Percentiles rank a stretch among this genome's conserved stretches.
Evolutionary conservation across 305 asterid genomes (phyloP).

Genomic region (Solanum aculeatissimum): DNA sequence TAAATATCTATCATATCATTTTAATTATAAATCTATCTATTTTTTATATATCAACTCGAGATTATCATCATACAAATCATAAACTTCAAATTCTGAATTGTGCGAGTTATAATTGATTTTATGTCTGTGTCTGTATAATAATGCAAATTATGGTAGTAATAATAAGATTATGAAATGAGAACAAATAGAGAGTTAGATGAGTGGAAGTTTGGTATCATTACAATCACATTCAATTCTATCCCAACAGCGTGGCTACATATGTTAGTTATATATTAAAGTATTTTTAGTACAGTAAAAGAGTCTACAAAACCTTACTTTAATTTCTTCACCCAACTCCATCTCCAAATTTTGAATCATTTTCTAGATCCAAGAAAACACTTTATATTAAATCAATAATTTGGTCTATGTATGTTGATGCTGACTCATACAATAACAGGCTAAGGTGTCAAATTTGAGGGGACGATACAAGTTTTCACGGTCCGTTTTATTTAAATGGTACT

Average conservation of each 20-base stretch:
- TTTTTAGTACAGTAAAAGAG: not conserved
- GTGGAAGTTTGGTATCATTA: slow-evolving; percentile 4
- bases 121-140: slow-evolving; percentile 3
- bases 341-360: not conserved
- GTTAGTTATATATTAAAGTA: not conserved
- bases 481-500: too few species aligned
- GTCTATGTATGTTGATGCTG: not conserved
- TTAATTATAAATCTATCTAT: too few species aligned
- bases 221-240: not conserved
- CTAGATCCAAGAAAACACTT: not conserved
- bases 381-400: not conserved
- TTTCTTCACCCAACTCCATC: not conserved
- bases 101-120: not conserved
- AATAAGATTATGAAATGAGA: slow-evolving; percentile 11
- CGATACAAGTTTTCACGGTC: not conserved
- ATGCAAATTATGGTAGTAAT: slow-evolving; percentile 8
- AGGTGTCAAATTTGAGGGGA: not conserved
- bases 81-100: not conserved
- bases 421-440: not conserved
- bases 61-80: not conserved
- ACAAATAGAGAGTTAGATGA: slow-evolving; percentile 6
- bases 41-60: not conserved
- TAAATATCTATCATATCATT: too few species aligned
- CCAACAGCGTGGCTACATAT: not conserved
- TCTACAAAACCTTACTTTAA: not conserved